These are phyloP conservation scores for Zopfochytrium polystomum DNA, from an alignment of 371 early-diverging fungal species.

Conservation along the genomic window DNA sequence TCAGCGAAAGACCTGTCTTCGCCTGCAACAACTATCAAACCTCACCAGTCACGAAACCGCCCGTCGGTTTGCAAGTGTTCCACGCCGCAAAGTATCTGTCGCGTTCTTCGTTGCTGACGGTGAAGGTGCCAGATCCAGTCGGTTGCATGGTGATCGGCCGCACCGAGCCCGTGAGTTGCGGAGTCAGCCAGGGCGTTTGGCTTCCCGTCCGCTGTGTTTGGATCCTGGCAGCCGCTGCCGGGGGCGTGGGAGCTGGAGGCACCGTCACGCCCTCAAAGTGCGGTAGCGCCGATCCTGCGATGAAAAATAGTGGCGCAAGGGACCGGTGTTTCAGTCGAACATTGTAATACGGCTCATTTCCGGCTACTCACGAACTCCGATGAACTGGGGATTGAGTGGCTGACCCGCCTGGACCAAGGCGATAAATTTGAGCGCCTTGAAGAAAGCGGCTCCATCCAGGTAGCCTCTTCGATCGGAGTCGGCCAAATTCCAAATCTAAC, in stretches of 20 bases:
- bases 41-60: conserved; percentile 62
- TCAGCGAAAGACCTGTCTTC: no score
- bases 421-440: conserved; percentile 79
- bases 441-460: conserved; percentile 69
- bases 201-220: no score
- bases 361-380: conserved; percentile 48
- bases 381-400: conserved; percentile 47
- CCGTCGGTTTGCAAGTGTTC: conserved; percentile 60
- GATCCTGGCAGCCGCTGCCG: no score
- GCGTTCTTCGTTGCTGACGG: conserved; percentile 54
- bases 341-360: no score
- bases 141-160: background rate
- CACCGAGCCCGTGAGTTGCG: conserved; percentile 36
- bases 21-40: no score
- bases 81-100: conserved; percentile 68
- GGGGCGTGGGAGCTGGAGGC: no score
- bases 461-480: conserved; percentile 77
- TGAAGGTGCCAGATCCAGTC: background rate
- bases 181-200: no score
- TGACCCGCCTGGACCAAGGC: conserved; percentile 79
- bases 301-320: no score
- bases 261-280: no score
- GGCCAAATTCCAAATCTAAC: conserved; percentile 77
- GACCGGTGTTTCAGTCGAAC: no score
- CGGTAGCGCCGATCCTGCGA: no score